phyloP scores from a whole-genome alignment of 2,329 filamentous ascomycete genomes.

The Aspergillus sp. region DNA sequence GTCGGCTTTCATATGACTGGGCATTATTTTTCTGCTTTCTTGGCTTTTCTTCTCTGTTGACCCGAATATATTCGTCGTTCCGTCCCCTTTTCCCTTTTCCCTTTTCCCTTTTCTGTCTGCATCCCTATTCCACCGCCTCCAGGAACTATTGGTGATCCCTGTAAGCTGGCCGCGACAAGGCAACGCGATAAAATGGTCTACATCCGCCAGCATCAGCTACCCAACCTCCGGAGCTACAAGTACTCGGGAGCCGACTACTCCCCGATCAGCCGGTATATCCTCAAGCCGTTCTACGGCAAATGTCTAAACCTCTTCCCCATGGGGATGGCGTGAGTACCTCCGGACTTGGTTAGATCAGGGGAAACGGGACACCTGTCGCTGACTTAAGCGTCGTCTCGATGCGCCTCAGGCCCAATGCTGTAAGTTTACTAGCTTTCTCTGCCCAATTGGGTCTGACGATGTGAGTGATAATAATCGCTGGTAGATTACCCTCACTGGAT shows the following conservation, averaged over 20 bases:
- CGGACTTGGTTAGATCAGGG: background rate
- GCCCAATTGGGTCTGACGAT: background rate
- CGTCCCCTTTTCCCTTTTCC: background rate
- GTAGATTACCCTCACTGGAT: constrained; percentile 79
- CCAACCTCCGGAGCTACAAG: constrained; percentile 86
- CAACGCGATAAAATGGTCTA: constrained; percentile 63
- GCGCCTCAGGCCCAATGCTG: constrained; percentile 38
- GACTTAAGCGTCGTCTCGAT: constrained; percentile 5
- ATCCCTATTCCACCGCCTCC: background rate
- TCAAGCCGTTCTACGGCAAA: constrained; percentile 97
- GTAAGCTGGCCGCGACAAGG: background rate
- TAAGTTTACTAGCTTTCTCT: constrained; percentile 20
- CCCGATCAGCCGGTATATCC: constrained; percentile 77
- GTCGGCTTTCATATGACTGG: constrained; percentile 3
- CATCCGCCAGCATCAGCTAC: constrained; percentile 82
- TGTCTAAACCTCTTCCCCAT: constrained; percentile 87
- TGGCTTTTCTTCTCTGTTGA: background rate
- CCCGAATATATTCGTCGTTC: background rate
- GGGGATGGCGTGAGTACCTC: constrained; percentile 66
- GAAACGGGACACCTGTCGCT: constrained; percentile 4
- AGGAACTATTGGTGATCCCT: constrained; percentile 1
- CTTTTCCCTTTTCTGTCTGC: background rate
- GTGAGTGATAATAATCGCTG: constrained; percentile 7
- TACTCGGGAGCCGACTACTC: constrained; percentile 90
- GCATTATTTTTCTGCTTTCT: background rate